Evolutionary conservation across 148 eudicot genomes (phyloP).

Genomic region (Chenopodium suecicum): DNA sequence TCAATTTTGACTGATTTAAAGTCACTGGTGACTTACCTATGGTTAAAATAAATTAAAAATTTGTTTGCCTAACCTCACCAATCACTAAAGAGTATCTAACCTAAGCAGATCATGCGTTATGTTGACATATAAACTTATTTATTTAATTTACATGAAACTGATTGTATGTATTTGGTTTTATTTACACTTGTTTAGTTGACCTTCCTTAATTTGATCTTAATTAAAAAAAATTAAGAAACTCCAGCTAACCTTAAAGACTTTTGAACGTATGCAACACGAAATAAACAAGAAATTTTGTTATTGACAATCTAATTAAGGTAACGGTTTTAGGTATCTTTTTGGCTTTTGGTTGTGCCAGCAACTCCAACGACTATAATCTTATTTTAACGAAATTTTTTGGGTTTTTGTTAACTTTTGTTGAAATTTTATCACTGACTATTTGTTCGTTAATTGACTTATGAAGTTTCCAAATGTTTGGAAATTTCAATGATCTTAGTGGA

Average conservation of each 20-base stretch:
- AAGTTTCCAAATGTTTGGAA: not conserved
- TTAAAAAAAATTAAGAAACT: no score
- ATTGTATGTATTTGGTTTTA: no score
- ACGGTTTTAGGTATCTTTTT: not conserved
- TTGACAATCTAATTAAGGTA: not conserved
- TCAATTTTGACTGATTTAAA: not conserved
- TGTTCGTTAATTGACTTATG: not conserved
- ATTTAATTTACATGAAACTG: not conserved
- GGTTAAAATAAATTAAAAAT: not conserved
- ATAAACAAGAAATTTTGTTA: not conserved
- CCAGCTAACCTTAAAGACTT: not conserved
- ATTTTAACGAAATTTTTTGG: not conserved
- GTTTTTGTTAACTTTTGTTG: not conserved
- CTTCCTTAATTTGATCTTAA: no score
- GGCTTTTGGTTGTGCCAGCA: not conserved
- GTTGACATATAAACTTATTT: no score
- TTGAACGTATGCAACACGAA: not conserved
- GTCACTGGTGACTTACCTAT: not conserved
- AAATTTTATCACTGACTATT: not conserved
- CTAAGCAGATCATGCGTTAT: not conserved
- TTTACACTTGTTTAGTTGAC: not conserved
- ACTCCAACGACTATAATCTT: not conserved
- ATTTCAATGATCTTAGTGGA: not conserved
- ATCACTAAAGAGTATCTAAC: not conserved
- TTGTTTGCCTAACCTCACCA: constrained; percentile 23